phyloP scores from a whole-genome alignment of 495 filamentous ascomycete genomes.

The Aspergillus asperescens region DNA sequence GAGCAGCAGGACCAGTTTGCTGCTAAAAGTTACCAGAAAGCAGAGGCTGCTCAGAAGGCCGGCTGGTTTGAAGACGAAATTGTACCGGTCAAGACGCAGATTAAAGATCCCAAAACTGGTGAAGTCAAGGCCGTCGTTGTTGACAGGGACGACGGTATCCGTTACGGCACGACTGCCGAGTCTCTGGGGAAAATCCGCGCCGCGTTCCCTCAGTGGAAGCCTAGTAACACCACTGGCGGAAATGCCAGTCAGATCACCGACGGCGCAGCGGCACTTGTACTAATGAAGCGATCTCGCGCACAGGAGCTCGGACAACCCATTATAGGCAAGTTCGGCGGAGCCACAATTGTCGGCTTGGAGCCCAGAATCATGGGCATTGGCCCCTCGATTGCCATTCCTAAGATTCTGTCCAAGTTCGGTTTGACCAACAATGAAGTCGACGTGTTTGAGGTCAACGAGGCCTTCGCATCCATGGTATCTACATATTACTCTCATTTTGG shows the following conservation, averaged over 20 bases:
- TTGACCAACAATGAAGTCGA: constrained; percentile 78
- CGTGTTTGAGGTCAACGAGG: constrained; percentile 92
- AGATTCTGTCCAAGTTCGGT: constrained; percentile 75
- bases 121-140: constrained; percentile 71
- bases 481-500: neutral
- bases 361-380: constrained; percentile 97
- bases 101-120: constrained; percentile 79
- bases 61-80: constrained; percentile 93
- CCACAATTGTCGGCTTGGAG: constrained; percentile 79
- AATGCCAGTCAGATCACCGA: constrained; percentile 94
- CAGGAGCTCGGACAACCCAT: constrained; percentile 81
- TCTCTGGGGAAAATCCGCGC: constrained; percentile 73
- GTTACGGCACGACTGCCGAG: constrained; percentile 84
- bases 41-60: constrained; percentile 85
- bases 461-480: constrained; percentile 96
- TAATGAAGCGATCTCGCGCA: constrained; percentile 90
- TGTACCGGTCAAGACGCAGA: constrained; percentile 68
- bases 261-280: constrained; percentile 79
- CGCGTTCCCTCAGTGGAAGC: constrained; percentile 84
- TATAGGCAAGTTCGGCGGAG: constrained; percentile 84
- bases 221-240: constrained; percentile 80
- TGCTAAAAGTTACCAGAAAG: constrained; percentile 75
- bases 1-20: constrained; percentile 77
- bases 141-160: constrained; percentile 82
- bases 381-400: constrained; percentile 86